A percentile compares a stretch with the other conserved stretches of the same genome.
phyloP scores from a whole-genome alignment of 2,329 filamentous ascomycete genomes.

The Paraphoma chrysanthemicola region DNA sequence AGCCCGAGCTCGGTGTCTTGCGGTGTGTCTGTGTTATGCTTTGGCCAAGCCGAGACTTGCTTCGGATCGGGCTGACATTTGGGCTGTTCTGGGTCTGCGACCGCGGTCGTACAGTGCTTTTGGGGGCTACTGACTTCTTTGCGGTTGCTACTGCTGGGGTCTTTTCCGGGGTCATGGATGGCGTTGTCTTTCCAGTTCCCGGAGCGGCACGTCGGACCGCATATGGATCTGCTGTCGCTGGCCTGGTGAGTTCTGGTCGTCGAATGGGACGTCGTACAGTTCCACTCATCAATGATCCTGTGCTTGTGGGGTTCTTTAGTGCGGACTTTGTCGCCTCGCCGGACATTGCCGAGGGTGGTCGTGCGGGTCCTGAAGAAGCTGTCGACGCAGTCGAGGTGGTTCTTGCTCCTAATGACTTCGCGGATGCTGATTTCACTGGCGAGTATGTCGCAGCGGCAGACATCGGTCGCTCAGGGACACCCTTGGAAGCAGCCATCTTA shows the following conservation, averaged over 20 bases:
- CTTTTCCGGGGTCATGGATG: conserved; percentile 55
- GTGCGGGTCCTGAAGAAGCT: conserved; percentile 34
- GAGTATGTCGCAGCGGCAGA: conserved; percentile 64
- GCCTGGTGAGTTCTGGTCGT: conserved; percentile 55
- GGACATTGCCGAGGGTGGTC: conserved; percentile 48
- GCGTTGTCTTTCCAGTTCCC: conserved; percentile 50
- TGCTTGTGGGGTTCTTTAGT: conserved; percentile 39
- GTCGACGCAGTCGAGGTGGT: conserved; percentile 38
- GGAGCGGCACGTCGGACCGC: conserved; percentile 40
- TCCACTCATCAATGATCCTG: conserved; percentile 62
- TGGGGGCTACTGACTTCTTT: conserved; percentile 45
- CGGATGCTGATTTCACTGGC: conserved; percentile 49
- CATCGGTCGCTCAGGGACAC: conserved; percentile 61
- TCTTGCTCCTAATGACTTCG: conserved; percentile 42
- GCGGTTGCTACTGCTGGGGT: conserved; percentile 49
- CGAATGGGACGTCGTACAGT: conserved; percentile 61
- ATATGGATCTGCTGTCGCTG: conserved; percentile 64
- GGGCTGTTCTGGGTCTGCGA: conserved; percentile 45
- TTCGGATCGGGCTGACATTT: conserved; percentile 43
- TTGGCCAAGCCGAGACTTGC: conserved; percentile 45
- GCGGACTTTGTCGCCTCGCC: conserved; percentile 42
- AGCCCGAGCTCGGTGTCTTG: conserved; percentile 38
- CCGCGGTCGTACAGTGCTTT: conserved; percentile 39
- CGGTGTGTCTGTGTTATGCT: conserved; percentile 32
- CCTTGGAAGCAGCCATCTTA: conserved; percentile 52